These are phyloP conservation scores for Nemania sp. DNA, from an alignment of 2,329 filamentous ascomycete genomes.

Conservation along the genomic window DNA sequence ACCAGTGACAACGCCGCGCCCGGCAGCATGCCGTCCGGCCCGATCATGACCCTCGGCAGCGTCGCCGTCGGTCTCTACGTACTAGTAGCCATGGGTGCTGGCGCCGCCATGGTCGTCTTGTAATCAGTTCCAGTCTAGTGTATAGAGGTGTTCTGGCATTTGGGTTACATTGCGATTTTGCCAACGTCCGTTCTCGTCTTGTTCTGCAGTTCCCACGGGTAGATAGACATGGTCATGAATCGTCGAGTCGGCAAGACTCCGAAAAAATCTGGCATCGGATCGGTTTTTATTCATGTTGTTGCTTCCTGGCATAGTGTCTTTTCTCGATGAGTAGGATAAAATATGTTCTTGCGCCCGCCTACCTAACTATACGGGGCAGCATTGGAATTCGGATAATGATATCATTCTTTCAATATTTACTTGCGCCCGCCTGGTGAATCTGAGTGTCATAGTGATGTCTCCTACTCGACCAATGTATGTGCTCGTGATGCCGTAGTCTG, in stretches of 20 bases:
- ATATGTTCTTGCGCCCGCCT: conserved; percentile 26
- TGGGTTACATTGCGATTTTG: neutral
- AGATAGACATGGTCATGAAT: conserved; percentile 20
- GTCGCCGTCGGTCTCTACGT: conserved; percentile 55
- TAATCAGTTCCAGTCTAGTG: conserved; percentile 38
- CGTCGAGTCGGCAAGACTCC: conserved; percentile 5
- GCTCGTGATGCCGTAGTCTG: too few species aligned
- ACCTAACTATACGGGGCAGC: conserved; percentile 20
- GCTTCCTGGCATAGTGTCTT: conserved; percentile 20
- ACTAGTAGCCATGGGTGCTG: conserved; percentile 54
- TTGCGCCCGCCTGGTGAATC: too few species aligned
- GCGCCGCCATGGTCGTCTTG: conserved; percentile 57
- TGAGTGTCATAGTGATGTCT: too few species aligned
- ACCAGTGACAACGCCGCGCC: conserved; percentile 38
- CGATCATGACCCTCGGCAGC: conserved; percentile 51
- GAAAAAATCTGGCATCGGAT: conserved; percentile 9
- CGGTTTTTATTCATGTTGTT: conserved; percentile 6
- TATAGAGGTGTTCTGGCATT: neutral
- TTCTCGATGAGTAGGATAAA: conserved; percentile 30
- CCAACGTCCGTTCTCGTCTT: neutral
- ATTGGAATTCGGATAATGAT: conserved; percentile 14
- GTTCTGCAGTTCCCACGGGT: conserved; percentile 14
- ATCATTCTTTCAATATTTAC: too few species aligned
- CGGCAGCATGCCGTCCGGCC: conserved; percentile 38
- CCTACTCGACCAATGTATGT: too few species aligned